These are phyloP conservation scores for Phaseolus lunatus DNA, from an alignment of 306 rosid species.

Conservation along the genomic window DNA sequence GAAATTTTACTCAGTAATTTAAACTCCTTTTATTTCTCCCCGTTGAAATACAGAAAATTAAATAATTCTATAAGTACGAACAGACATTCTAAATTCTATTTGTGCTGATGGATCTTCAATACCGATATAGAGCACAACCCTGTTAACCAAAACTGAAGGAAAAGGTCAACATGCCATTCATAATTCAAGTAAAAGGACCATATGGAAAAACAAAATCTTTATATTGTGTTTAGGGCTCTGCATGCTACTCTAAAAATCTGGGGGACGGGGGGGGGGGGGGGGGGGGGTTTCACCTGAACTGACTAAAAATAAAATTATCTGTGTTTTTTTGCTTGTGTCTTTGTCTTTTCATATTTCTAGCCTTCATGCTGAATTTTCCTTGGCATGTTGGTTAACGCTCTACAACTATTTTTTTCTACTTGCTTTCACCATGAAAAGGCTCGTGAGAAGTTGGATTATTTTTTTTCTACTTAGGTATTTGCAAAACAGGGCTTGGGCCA, in stretches of 20 bases:
- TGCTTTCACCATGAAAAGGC: slow-evolving; percentile 19
- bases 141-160: slow-evolving; percentile 21
- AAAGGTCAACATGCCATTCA: background rate
- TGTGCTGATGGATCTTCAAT: slow-evolving; percentile 16
- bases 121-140: slow-evolving; percentile 29
- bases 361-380: slow-evolving; percentile 15
- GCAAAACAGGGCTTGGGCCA: slow-evolving; percentile 63
- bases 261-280: background rate
- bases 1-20: background rate
- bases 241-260: slow-evolving; percentile 21
- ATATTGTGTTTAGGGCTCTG: slow-evolving; percentile 28
- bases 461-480: slow-evolving; percentile 62
- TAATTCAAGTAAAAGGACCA: slow-evolving; percentile 10
- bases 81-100: slow-evolving; percentile 4
- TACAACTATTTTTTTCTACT: slow-evolving; percentile 16
- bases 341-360: slow-evolving; percentile 17
- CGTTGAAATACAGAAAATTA: slow-evolving; percentile 24
- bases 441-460: slow-evolving; percentile 33
- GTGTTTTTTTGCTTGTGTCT: background rate
- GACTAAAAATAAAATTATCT: slow-evolving; percentile 8
- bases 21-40: slow-evolving; percentile 20
- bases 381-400: slow-evolving; percentile 22
- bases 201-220: slow-evolving; percentile 6
- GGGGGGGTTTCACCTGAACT: background rate
- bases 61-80: slow-evolving; percentile 28